These are phyloP conservation scores for Diaporthe citri DNA, from an alignment of 2,329 filamentous ascomycete genomes.

Conservation along the genomic window DNA sequence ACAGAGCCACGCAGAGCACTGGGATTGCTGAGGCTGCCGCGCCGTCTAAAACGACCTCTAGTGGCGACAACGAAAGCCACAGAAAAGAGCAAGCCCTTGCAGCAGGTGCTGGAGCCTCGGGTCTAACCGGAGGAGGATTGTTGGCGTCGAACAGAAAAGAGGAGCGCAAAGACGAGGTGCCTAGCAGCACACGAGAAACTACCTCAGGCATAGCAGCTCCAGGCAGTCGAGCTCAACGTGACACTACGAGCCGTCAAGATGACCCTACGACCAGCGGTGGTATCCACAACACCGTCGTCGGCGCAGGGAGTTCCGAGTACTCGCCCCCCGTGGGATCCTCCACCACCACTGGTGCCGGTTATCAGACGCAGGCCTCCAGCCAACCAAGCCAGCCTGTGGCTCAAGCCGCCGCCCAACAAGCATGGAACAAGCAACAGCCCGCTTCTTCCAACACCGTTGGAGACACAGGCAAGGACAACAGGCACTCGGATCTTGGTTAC, in stretches of 20 bases:
- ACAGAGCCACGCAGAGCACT: too few species aligned
- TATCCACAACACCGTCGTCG: slow-evolving; percentile 36
- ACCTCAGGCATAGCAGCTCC: not conserved
- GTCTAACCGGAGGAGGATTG: slow-evolving; percentile 10
- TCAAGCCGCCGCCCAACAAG: slow-evolving; percentile 32
- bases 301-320: slow-evolving; percentile 32
- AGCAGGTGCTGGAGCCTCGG: slow-evolving; percentile 24
- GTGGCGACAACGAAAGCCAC: slow-evolving; percentile 19
- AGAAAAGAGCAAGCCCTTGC: slow-evolving; percentile 1
- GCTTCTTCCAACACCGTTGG: not conserved
- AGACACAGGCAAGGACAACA: not conserved
- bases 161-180: not conserved
- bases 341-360: not conserved
- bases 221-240: not conserved
- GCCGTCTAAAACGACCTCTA: not conserved
- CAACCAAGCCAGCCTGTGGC: slow-evolving; percentile 1
- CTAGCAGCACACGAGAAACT: slow-evolving; percentile 10
- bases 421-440: slow-evolving; percentile 17
- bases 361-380: not conserved
- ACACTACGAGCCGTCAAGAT: not conserved
- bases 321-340: not conserved
- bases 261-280: slow-evolving; percentile 4
- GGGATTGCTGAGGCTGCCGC: not conserved
- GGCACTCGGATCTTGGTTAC: not conserved
- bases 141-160: not conserved